Evolutionary conservation across 73 alveolate genomes (phyloP).

Genomic region (Tetrahymena elliotti): DNA sequence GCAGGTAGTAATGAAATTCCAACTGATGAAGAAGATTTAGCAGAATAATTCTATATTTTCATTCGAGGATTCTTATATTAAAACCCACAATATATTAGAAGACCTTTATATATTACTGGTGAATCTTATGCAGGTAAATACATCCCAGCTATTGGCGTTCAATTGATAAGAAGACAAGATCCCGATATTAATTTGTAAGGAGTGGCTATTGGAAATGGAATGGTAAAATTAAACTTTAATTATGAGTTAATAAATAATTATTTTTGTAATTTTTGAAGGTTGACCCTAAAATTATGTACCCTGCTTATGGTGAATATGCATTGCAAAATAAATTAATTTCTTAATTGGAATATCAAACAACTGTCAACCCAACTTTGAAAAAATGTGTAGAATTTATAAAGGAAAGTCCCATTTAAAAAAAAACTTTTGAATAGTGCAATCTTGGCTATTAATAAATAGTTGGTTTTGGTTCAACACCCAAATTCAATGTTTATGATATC

Average conservation of each 20-base stretch:
- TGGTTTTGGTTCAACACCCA: slow-evolving; percentile 38
- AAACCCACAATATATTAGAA: slow-evolving; percentile 63
- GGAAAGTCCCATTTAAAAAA: neutral
- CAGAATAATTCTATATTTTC: slow-evolving; percentile 67
- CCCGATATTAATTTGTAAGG: slow-evolving; percentile 42
- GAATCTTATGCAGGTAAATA: slow-evolving; percentile 96
- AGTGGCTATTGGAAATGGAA: slow-evolving; percentile 55
- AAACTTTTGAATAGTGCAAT: slow-evolving; percentile 22
- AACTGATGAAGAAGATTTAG: slow-evolving; percentile 43
- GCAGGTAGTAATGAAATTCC: slow-evolving; percentile 32
- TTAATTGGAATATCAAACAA: neutral
- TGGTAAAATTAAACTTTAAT: neutral
- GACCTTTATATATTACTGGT: slow-evolving; percentile 85
- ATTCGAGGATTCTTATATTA: slow-evolving; percentile 53
- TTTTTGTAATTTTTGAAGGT: neutral
- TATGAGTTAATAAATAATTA: too few relatives aligned
- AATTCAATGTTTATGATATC: slow-evolving; percentile 50
- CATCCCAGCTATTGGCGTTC: slow-evolving; percentile 65
- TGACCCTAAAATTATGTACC: slow-evolving; percentile 43
- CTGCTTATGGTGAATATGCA: slow-evolving; percentile 45
- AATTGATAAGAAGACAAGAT: slow-evolving; percentile 15
- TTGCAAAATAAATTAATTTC: slow-evolving; percentile 26
- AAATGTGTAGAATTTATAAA: slow-evolving; percentile 17
- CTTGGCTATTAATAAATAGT: slow-evolving; percentile 9
- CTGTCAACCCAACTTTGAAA: slow-evolving; percentile 9